Percentiles rank a stretch among this genome's conserved stretches.
phyloP scores from a whole-genome alignment of 1,284 basidiomycete species.

The Pseudozyma thailandica region DNA sequence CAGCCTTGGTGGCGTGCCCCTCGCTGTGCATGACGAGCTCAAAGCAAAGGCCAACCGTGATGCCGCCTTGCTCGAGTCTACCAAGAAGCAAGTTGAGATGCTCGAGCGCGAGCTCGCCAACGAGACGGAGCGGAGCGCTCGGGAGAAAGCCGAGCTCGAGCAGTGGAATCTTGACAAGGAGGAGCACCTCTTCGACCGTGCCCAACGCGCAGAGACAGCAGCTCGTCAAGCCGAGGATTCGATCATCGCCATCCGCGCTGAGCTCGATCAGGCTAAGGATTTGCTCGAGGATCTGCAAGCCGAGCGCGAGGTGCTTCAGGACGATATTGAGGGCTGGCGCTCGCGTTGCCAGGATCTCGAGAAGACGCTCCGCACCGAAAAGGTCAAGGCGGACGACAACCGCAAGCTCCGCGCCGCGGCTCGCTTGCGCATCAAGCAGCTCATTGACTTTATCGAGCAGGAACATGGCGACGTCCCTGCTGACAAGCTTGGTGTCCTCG shows the following conservation, averaged over 20 bases:
- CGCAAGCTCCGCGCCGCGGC: slow-evolving; percentile 45
- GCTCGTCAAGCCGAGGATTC: slow-evolving; percentile 26
- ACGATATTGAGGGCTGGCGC: slow-evolving; percentile 66
- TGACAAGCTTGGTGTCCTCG: slow-evolving; percentile 39
- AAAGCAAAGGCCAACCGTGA: slow-evolving; percentile 53
- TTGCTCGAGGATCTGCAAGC: slow-evolving; percentile 56
- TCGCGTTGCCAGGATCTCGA: slow-evolving; percentile 62
- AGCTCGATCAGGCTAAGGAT: slow-evolving; percentile 37
- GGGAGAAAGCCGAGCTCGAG: slow-evolving; percentile 58
- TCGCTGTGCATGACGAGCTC: slow-evolving; percentile 55
- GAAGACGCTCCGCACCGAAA: slow-evolving; percentile 55
- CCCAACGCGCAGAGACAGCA: slow-evolving; percentile 43
- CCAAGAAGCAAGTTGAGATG: slow-evolving; percentile 52
- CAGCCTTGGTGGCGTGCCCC: slow-evolving; percentile 40
- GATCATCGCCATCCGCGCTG: slow-evolving; percentile 18
- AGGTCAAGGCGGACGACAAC: slow-evolving; percentile 52
- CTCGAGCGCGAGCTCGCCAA: slow-evolving; percentile 47
- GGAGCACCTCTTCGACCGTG: slow-evolving; percentile 36
- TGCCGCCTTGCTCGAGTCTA: slow-evolving; percentile 47
- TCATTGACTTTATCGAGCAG: slow-evolving; percentile 45
- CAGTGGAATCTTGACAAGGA: slow-evolving; percentile 56
- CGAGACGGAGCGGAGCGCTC: slow-evolving; percentile 43
- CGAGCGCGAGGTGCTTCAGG: slow-evolving; percentile 63
- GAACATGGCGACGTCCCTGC: slow-evolving; percentile 22
- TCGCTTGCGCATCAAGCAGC: slow-evolving; percentile 49